Base-by-base conservation (phyloP, 139 green algal genomes). In the Chlamydomonas incerta region DNA sequence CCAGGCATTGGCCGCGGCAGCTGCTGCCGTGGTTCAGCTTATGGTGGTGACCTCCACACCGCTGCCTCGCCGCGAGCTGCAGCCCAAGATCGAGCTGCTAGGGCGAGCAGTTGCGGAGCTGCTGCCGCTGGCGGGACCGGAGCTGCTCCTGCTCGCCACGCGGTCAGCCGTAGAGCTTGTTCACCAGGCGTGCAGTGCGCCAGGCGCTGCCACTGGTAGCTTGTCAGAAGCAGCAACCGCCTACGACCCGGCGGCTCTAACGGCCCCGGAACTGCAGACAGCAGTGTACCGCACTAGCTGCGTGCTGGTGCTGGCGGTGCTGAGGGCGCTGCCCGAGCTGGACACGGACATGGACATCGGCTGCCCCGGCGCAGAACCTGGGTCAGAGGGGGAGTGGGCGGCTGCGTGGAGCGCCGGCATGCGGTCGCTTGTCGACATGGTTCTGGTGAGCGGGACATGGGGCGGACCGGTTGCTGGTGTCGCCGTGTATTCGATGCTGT, bases 141-240 rank as follows among this genome's bases (percentile, higher is more conserved):
- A 84, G 77, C 63, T 74, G 63, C 63, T 74, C 46, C 63, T 84
- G 77, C 41, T 84, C 63, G 20, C 66, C 28, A 20, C 28, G 23
- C 10, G 46, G 9, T 5, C 33, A 8, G 46, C n/a, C 4, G 29
- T 5, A 0, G 77, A 70, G 10, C 74, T 65, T 46, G 77, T 29
- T n/a, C 31, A 28, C 63, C 29, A 29, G 37, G 24, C 33, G 55
- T 6, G 72, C n/a, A 28, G 23, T 28, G 57, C 55, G 46, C 29
- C 62, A 37, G 24, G 17, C 33, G 33, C 4, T 17, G 9, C 28
- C n/a, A 28, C 63, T 18, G n/a, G n/a, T 18, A 33, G 23, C 26
- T 8, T 4, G 31, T 37, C 52, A 0, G 28, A 9, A 50, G 37
- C 60, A 2, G 62, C 76, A 31, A 26, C 76, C 23, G 34, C 50